phyloP scores from a whole-genome alignment of 73 alveolate genomes.

The Paramecium caudatum region DNA sequence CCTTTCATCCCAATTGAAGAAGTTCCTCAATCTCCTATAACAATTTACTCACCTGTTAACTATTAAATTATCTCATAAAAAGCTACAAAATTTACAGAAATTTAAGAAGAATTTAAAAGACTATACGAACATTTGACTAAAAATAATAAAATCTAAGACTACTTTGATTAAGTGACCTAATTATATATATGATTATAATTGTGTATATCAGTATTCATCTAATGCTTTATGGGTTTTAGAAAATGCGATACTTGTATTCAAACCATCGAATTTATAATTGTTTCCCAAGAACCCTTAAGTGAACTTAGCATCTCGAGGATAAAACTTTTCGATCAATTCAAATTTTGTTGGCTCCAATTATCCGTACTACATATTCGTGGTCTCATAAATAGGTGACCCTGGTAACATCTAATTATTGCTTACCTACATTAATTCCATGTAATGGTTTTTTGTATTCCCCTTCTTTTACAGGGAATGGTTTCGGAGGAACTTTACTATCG shows the following conservation, averaged over 20 bases:
- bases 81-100: constrained; percentile 7
- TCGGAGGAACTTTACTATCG: constrained; percentile 51
- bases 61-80: constrained; percentile 19
- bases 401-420: neutral
- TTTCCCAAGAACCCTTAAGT: neutral
- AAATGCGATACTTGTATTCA: constrained; percentile 39
- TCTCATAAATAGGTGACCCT: constrained; percentile 52
- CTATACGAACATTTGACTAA: constrained; percentile 11
- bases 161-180: constrained; percentile 18
- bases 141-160: constrained; percentile 17
- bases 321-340: constrained; percentile 49
- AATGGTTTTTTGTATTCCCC: constrained; percentile 23
- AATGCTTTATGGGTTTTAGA: constrained; percentile 52
- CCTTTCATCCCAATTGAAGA: constrained; percentile 34
- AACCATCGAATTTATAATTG: constrained; percentile 37
- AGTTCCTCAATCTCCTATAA: constrained; percentile 31
- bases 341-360: constrained; percentile 22
- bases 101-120: constrained; percentile 9
- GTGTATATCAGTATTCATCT: constrained; percentile 57
- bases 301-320: constrained; percentile 50
- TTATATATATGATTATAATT: constrained; percentile 23
- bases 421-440: constrained; percentile 42
- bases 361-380: constrained; percentile 38
- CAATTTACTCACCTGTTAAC: constrained; percentile 50
- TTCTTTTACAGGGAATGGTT: constrained; percentile 55